These are phyloP conservation scores for Mortierella sp. DNA, from an alignment of 371 early-diverging fungal genomes.

Conservation along the genomic window DNA sequence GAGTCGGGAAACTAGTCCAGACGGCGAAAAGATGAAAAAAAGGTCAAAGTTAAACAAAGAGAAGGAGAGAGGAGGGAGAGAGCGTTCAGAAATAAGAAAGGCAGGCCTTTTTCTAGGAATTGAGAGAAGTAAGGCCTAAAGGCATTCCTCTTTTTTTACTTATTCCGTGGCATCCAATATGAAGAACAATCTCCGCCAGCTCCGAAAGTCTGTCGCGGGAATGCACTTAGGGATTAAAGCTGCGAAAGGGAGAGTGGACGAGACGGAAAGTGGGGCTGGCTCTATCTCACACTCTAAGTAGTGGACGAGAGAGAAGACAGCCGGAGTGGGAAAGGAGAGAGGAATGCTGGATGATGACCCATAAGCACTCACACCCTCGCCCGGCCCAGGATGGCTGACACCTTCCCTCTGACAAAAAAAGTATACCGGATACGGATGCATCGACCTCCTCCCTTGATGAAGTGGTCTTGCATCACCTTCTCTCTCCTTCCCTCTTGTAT, in stretches of 20 bases:
- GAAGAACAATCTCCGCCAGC: conserved; percentile 6
- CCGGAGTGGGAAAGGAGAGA: background rate
- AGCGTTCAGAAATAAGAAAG: background rate
- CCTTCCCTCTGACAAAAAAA: background rate
- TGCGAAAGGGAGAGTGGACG: background rate
- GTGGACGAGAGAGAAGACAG: background rate
- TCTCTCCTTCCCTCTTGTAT: background rate
- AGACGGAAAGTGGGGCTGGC: background rate
- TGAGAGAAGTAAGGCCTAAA: background rate
- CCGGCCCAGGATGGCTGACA: background rate
- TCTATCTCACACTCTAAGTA: background rate
- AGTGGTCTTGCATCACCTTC: background rate
- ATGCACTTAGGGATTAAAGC: background rate
- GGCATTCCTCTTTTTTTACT: conserved; percentile 2
- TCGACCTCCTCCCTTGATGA: background rate
- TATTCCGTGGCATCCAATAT: conserved; percentile 1
- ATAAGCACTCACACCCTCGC: background rate
- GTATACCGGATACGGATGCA: background rate
- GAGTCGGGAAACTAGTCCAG: background rate
- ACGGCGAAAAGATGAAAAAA: background rate
- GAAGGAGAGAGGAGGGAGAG: background rate
- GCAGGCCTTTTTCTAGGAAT: background rate
- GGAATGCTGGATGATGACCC: background rate
- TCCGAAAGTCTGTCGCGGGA: background rate
- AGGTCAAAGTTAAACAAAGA: background rate